Evolutionary conservation across 768 basidiomycete species (phyloP), one percentile per base, ranked within the genome.

Genomic region (Hericium coralloides): DNA sequence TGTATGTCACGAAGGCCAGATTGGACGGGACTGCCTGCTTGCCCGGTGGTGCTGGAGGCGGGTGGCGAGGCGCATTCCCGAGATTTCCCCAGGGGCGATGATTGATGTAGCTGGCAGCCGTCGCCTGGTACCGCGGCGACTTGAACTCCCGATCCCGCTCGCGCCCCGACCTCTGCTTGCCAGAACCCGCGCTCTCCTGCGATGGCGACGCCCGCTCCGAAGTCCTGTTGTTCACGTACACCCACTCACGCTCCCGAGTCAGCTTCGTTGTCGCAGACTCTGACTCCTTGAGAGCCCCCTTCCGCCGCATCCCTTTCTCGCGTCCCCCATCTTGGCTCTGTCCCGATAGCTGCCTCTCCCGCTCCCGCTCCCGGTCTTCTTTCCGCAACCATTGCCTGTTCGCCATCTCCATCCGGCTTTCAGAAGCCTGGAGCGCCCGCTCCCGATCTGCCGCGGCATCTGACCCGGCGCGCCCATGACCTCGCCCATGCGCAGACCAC

Each of bases 381-480:
- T 67, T 51, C 53, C 52, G 55, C 54, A 69, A 67, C 62, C 67
- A 69, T 50, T 69, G 73, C 59, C 65, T 69, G 37, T 60, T 59
- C 12, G 65, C 59, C 31, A 58, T 63, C 14, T 76, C 74, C 45
- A 66, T 48, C 23, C 68, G 67, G 54, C 69, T 69, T 60, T 81
- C 78, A n/a, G 72, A 64, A 22, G 69, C 63, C 56, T 70, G 75
- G 48, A 74, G 63, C 15, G 68, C 64, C 45, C 69, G 68, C 57
- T 83, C 81, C 26, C 78, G 72, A 47, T 83, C 79, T 39, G 70
- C 70, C 38, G 72, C 76, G 20, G 77, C 76, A 67, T 83, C 82
- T 2, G 82, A 82, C 25, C 75, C 75, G 14, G 78, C 71, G 58
- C 77, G 74, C 48, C 66, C 63, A 62, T 80, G 80, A 17, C 43